Base-by-base conservation (phyloP, 441 rosid genomes). In the Corymbia citriodora region DNA sequence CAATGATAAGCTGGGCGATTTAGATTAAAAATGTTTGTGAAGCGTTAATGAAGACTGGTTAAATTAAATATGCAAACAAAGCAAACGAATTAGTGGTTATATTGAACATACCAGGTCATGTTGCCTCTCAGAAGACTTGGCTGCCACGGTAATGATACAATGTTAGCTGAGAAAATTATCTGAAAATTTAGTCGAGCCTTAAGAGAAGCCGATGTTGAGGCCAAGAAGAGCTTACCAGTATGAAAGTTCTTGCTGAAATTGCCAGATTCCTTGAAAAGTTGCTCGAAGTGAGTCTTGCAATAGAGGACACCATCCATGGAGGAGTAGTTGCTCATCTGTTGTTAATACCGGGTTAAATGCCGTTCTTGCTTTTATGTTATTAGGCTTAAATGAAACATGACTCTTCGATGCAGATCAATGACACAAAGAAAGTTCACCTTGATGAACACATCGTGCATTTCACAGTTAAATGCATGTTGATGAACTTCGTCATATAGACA, bases 301-400 rank as follows among this genome's bases (percentile, higher is more conserved):
- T 95, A 98, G 57, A 98, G 92, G 88, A 98, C 96, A 88, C 99
- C 99, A 93, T 98, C 99, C 99, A 98, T 98, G 88, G 99, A 98
- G 65, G 99, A 97, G 94, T 98, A 98, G 94, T 96, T 97, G 94
- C 98, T 96, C 94, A 98, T 98, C 99, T 98, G 89, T 40, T 48
- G 1, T 33, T 14, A 52, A n/a, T 23, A 57, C 4, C 33, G 6
- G 85, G 45, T 79, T 79, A 79, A 79, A 79, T 79, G n/a, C 52
- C 85, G 9, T 79, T 45, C 52, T 40, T 15, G 85, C 85, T 79
- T 40, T 21, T 79, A 79, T 40, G 52, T 11, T 7, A 12, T 23
- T 40, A 45, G 52, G n/a, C n/a, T 79, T 79, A 40, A 23, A 79
- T 8, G 50, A 74, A 40, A 74, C 52, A 25, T 10, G 1, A 40